Base-by-base conservation (phyloP, 108 stramenopile species). In the Conticribra guillardii region DNA sequence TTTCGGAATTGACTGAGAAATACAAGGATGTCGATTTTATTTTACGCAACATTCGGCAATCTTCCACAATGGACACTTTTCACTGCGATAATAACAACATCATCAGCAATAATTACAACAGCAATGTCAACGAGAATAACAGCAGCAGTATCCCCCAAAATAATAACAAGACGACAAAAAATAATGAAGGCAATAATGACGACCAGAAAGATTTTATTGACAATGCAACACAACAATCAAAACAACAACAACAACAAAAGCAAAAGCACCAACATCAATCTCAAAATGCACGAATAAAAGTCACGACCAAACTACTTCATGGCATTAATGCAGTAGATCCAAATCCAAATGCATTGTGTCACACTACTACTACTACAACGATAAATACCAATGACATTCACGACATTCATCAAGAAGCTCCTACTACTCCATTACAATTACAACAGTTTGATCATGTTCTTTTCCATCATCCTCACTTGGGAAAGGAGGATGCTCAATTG, bases 401-500 rank as follows among this genome's bases (percentile, higher is more conserved):
- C 17, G 30, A 54, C 69, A 21, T 45, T 32, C 22, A 34, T 34
- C 19, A 7, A 18, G 27, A 41, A 32, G 28, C n/a, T n/a, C n/a
- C 31, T 17, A 47, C 26, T n/a, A 15, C 29, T 55, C 49, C 16
- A 28, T 4, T 18, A 26, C 48, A 19, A 18, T 33, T 61, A 23
- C 64, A 27, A 24, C 67, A 61, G 19, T 78, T 52, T 23, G 77
- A 87, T 53, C 82, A 76, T 62, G 87, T 95, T 27, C 80, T 95
- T 18, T 95, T 95, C 74, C 82, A 95, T 64, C 94, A 95, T 77
- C 94, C 94, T 3, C 94, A 95, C 53, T 66, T 95, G 63, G 94
- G 90, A 1, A 85, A 63, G n/a, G 94, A 95, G 80, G 82, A 89
- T 67, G 85, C 87, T 27, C 49, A 60, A 33, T 79, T 80, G 3